Percentiles rank a stretch among this genome's conserved stretches.
These are phyloP conservation scores for Zygnema circumcarinatum DNA, from an alignment of 139 green algal species.

Conservation along the genomic window DNA sequence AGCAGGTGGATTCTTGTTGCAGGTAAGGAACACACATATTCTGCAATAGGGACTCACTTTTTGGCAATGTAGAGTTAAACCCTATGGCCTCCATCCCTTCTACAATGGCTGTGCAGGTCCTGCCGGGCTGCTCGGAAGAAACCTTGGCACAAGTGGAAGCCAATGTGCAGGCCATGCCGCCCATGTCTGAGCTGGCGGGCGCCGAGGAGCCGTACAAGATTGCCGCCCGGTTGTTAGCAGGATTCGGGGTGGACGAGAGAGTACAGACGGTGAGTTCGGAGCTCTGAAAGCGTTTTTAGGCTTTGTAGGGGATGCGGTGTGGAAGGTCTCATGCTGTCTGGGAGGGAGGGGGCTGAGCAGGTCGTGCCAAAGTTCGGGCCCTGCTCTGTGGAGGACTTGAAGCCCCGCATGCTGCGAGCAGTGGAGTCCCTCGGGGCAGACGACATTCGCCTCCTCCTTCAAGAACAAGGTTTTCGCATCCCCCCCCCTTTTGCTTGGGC, in stretches of 20 bases:
- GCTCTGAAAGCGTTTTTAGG: no score
- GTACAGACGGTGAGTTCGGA: not conserved
- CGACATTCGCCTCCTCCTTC: slow-evolving; percentile 24
- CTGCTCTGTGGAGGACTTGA: slow-evolving; percentile 26
- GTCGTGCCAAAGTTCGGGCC: slow-evolving; percentile 30
- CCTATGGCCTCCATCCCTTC: no score
- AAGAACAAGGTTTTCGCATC: slow-evolving; percentile 27
- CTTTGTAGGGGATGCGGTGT: not conserved
- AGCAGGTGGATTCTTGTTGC: slow-evolving; percentile 49
- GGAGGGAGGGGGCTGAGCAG: not conserved
- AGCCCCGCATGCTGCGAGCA: slow-evolving; percentile 27
- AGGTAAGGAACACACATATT: slow-evolving; percentile 25
- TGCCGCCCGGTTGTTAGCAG: not conserved
- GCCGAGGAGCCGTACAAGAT: slow-evolving; percentile 9
- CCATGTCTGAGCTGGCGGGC: slow-evolving; percentile 53
- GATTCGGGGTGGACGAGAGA: not conserved
- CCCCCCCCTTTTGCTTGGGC: not conserved
- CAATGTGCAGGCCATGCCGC: slow-evolving; percentile 43
- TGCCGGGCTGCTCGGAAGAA: slow-evolving; percentile 58
- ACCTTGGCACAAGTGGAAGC: slow-evolving; percentile 45
- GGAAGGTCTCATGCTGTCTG: not conserved
- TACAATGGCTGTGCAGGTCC: no score
- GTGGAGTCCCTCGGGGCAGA: slow-evolving; percentile 22
- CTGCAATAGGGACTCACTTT: no score
- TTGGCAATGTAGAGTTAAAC: no score